Base-by-base conservation (phyloP, 345 rosid genomes). In the Eucalyptus curtisii region DNA sequence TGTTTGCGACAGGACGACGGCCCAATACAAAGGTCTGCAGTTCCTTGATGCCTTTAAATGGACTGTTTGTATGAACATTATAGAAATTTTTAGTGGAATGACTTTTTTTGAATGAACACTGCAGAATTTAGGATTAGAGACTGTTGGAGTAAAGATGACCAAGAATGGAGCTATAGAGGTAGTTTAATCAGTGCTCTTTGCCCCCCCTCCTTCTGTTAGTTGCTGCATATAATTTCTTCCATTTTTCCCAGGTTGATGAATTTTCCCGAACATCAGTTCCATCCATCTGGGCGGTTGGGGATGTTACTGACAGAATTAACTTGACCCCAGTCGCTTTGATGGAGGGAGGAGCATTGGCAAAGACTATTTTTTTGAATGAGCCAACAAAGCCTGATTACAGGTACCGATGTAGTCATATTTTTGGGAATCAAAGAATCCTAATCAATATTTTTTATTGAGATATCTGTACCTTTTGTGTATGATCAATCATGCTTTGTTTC, bases 321-420 rank as follows among this genome's bases (percentile, higher is more conserved):
- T 91, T 97, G 96, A 97, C 99, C 91, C 99, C 99, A 84, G 99
- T 97, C 91, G 99, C 99, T 86, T 93, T 97, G 92, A 97, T 97
- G 99, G 99, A 97, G 94, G 99, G 99, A 91, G 97, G 93, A 87
- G 99, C 99, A 81, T 90, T 97, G 91, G 99, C 99, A 87, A 96
- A 97, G 93, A 95, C 99, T 20, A 52, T 97, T 81, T 96, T 96
- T 89, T 92, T 89, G 31, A 94, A 95, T 90, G 95, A 97, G 89
- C 98, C 98, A 89, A 94, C 99, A 49, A 96, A 96, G 93, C 98
- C 99, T 88, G 95, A 96, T 93, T 92, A 96, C 79, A 92, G 99
- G 99, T 97, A 94, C 53, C 9, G 27, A 5, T 27, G 7, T 66
- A 8, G 87, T 85, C 16, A 31, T 47, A 44, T 50, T 88, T 25